phyloP scores from a whole-genome alignment of 495 filamentous ascomycete genomes.

The Lichenothelia convexa region DNA sequence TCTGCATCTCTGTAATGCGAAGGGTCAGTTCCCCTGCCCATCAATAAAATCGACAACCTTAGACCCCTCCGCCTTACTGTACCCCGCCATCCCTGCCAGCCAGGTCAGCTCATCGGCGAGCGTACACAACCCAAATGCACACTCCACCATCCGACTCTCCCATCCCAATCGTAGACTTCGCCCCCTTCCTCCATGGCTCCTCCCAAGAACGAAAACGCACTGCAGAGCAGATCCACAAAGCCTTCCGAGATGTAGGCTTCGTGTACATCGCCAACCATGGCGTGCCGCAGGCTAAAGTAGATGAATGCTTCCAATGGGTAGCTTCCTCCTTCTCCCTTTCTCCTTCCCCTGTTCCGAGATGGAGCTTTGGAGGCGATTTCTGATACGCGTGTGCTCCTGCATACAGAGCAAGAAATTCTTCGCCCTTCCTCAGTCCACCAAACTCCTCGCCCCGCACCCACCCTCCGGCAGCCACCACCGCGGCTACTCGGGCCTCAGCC shows the following conservation, averaged over 20 bases:
- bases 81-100: too few species aligned
- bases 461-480: slow-evolving; percentile 36
- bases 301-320: slow-evolving; percentile 14
- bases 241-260: slow-evolving; percentile 13
- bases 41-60: too few species aligned
- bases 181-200: slow-evolving; percentile 6
- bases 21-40: too few species aligned
- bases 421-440: slow-evolving; percentile 25
- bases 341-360: background rate
- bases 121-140: too few species aligned
- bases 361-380: background rate
- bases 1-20: too few species aligned
- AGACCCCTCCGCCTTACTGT: too few species aligned
- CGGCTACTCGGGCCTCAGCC: slow-evolving; percentile 45
- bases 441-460: slow-evolving; percentile 42
- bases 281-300: slow-evolving; percentile 5
- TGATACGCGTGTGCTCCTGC: slow-evolving; percentile 2
- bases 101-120: too few species aligned
- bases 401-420: slow-evolving; percentile 21
- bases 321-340: background rate
- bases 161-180: slow-evolving; percentile 15
- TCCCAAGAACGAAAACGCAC: slow-evolving; percentile 4
- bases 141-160: background rate
- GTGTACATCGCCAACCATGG: slow-evolving; percentile 15
- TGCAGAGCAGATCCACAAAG: slow-evolving; percentile 8